Conservation (phyloP, 139 green algal genomes). For the Micractinium sp. region DNA sequence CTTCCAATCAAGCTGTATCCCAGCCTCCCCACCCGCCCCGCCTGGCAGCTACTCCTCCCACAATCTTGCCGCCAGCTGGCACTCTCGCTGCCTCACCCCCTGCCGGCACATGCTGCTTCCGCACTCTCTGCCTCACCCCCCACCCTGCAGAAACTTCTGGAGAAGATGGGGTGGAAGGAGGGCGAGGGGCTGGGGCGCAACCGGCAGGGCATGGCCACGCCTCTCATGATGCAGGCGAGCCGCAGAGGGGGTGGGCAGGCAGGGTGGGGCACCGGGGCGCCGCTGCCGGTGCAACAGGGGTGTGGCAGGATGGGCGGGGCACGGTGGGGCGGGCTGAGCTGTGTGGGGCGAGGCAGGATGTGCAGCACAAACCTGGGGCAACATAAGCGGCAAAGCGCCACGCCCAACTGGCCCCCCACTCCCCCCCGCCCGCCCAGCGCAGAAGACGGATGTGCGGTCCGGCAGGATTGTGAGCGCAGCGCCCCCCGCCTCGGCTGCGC, state of each 20-base stretch:
- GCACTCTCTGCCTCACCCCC: neutral
- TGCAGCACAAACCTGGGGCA: neutral
- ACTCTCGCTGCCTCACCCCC: too few relatives aligned
- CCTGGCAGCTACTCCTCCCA: too few relatives aligned
- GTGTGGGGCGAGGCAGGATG: neutral
- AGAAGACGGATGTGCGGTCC: constrained; percentile 64
- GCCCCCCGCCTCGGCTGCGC: neutral
- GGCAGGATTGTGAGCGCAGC: constrained; percentile 82
- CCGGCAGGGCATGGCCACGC: constrained; percentile 87
- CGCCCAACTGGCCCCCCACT: too few relatives aligned
- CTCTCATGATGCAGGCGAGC: constrained; percentile 84
- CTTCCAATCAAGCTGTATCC: too few relatives aligned
- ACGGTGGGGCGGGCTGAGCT: neutral
- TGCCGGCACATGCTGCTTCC: too few relatives aligned
- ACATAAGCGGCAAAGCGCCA: neutral
- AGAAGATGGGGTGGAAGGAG: constrained; percentile 97
- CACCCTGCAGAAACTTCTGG: constrained; percentile 86
- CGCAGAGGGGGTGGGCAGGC: neutral
- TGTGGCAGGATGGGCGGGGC: neutral
- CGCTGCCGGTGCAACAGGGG: too few relatives aligned
- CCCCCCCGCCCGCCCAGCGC: constrained; percentile 18
- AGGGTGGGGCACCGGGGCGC: too few relatives aligned
- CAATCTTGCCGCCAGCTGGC: too few relatives aligned
- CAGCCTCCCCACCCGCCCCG: too few relatives aligned
- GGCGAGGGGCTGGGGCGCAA: constrained; percentile 81